These are phyloP conservation scores for Boletus pseudopeckii DNA, from an alignment of 768 basidiomycete genomes.

Conservation along the genomic window DNA sequence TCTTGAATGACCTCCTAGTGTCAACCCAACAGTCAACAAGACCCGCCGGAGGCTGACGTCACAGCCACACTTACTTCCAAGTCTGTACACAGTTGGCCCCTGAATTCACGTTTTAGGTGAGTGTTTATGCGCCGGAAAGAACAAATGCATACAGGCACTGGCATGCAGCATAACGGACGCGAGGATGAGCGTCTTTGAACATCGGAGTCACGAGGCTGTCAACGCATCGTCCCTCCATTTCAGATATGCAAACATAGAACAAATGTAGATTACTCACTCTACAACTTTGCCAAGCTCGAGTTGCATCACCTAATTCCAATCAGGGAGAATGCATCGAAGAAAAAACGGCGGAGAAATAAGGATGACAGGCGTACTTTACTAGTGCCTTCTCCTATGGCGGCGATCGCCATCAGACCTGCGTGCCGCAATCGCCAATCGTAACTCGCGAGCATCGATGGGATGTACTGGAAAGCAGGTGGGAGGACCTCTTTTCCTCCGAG, in stretches of 20 bases:
- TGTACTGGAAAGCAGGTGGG: conserved; percentile 77
- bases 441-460: conserved; percentile 76
- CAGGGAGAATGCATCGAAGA: background rate
- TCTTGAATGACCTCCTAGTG: conserved; percentile 74
- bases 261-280: conserved; percentile 46
- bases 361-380: conserved; percentile 45
- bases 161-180: conserved; percentile 73
- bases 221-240: background rate
- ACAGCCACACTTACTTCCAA: conserved; percentile 54
- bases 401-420: conserved; percentile 84
- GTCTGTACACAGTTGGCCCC: conserved; percentile 88
- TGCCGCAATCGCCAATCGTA: conserved; percentile 86
- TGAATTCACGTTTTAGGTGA: conserved; percentile 24
- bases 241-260: background rate
- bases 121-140: background rate
- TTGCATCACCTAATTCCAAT: conserved; percentile 57
- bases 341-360: background rate
- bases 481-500: conserved; percentile 73
- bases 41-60: background rate
- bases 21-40: background rate
- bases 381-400: conserved; percentile 81
- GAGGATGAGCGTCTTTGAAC: conserved; percentile 76
- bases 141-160: conserved; percentile 66
- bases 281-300: conserved; percentile 81
- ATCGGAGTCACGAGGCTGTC: conserved; percentile 69